Conservation (phyloP, 176 grass and related monocot species). For the Eleusine coracana region DNA sequence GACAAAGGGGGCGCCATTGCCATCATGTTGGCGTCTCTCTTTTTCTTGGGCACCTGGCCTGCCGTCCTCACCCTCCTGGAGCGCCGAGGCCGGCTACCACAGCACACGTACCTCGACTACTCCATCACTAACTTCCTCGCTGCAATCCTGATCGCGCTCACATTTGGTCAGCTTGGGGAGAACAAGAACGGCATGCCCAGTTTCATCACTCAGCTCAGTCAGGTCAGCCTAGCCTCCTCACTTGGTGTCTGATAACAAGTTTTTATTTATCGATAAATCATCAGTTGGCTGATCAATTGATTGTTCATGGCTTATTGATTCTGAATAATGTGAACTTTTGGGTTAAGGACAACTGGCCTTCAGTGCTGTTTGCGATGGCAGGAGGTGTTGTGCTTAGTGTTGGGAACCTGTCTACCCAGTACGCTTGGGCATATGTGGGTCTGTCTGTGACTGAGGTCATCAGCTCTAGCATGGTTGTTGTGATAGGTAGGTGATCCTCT, state of each 20-base stretch:
- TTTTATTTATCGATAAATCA: not conserved
- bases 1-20: slow-evolving; percentile 83
- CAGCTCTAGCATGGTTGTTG: slow-evolving; percentile 70
- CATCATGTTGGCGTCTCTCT: slow-evolving; percentile 68
- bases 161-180: slow-evolving; percentile 65
- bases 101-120: slow-evolving; percentile 87
- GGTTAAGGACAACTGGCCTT: slow-evolving; percentile 72
- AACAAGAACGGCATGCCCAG: slow-evolving; percentile 58
- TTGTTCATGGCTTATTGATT: not conserved
- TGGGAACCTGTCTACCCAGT: slow-evolving; percentile 76
- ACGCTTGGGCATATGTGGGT: slow-evolving; percentile 80
- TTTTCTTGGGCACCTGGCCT: slow-evolving; percentile 78
- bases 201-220: slow-evolving; percentile 71
- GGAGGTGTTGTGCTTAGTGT: slow-evolving; percentile 71
- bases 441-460: slow-evolving; percentile 80
- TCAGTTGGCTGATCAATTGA: not conserved
- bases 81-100: slow-evolving; percentile 64
- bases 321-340: slow-evolving; percentile 9
- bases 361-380: slow-evolving; percentile 73
- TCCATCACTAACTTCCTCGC: slow-evolving; percentile 71
- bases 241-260: not conserved
- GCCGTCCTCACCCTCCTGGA: slow-evolving; percentile 71
- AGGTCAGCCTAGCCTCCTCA: slow-evolving; percentile 45
- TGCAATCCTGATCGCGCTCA: slow-evolving; percentile 61
- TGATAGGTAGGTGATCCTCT: slow-evolving; percentile 52